phyloP scores from a whole-genome alignment of 2,329 filamentous ascomycete species.

The Apiospora kogelbergensis region DNA sequence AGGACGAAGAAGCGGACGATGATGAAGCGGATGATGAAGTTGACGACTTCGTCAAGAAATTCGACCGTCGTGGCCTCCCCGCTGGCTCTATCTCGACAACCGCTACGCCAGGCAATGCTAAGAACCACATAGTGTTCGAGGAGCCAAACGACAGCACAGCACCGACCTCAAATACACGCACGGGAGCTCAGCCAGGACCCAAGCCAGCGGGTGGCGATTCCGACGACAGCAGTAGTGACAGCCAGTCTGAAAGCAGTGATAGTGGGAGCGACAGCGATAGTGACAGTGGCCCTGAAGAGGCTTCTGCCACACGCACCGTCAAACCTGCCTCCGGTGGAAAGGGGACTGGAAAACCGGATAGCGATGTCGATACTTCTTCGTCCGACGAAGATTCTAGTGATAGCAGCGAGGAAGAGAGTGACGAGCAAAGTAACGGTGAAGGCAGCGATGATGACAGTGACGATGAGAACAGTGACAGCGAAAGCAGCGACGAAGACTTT shows the following conservation, averaged over 20 bases:
- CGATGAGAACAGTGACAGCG: background rate
- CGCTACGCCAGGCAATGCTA: constrained; percentile 27
- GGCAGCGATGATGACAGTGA: constrained; percentile 16
- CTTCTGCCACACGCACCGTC: background rate
- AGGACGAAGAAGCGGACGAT: constrained; percentile 28
- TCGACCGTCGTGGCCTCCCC: constrained; percentile 39
- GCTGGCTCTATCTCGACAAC: constrained; percentile 36
- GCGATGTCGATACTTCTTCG: constrained; percentile 21
- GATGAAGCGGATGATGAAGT: constrained; percentile 21
- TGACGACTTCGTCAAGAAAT: constrained; percentile 29
- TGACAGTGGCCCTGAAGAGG: constrained; percentile 27
- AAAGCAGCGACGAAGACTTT: constrained; percentile 19
- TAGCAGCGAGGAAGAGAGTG: constrained; percentile 10
- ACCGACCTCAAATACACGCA: constrained; percentile 17
- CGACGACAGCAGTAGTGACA: constrained; percentile 7
- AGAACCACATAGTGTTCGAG: constrained; percentile 12
- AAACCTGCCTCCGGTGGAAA: background rate
- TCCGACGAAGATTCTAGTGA: constrained; percentile 14
- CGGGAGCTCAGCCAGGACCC: constrained; percentile 8
- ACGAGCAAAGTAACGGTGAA: background rate
- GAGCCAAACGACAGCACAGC: constrained; percentile 12
- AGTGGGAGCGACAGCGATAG: constrained; percentile 24
- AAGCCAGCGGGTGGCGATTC: background rate
- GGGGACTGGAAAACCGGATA: constrained; percentile 10
- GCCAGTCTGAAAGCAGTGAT: constrained; percentile 10